These are phyloP conservation scores for Lactarius psammicola DNA, from an alignment of 768 basidiomycete genomes.

Conservation along the genomic window DNA sequence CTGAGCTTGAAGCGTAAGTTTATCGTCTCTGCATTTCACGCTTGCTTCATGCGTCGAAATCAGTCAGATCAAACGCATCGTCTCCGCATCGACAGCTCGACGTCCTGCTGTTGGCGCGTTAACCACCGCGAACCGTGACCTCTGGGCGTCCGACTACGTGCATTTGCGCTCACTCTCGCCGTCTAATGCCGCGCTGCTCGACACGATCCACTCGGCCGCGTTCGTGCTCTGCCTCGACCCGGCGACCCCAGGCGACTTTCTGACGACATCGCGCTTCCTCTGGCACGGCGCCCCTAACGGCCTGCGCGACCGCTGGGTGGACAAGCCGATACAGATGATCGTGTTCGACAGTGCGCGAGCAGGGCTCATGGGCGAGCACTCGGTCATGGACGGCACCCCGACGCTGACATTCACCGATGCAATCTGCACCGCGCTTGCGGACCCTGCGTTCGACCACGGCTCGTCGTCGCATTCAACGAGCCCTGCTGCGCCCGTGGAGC, in stretches of 20 bases:
- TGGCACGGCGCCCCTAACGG: constrained; percentile 75
- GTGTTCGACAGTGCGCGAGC: constrained; percentile 79
- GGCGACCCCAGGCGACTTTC: constrained; percentile 49
- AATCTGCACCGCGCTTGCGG: constrained; percentile 57
- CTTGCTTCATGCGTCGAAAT: not conserved
- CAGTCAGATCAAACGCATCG: constrained; percentile 73
- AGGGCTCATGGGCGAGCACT: constrained; percentile 92
- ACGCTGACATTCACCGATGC: constrained; percentile 71
- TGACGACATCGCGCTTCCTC: constrained; percentile 64
- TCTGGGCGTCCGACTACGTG: constrained; percentile 62
- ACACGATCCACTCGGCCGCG: constrained; percentile 80
- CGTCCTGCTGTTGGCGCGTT: constrained; percentile 75
- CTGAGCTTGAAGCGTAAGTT: constrained; percentile 61
- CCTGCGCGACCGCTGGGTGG: constrained; percentile 80
- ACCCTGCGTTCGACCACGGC: constrained; percentile 65
- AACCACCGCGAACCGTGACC: constrained; percentile 75
- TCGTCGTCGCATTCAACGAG: constrained; percentile 31
- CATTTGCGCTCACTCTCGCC: constrained; percentile 49
- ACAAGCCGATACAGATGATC: constrained; percentile 87
- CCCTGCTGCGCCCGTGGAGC: constrained; percentile 44
- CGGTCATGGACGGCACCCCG: constrained; percentile 88
- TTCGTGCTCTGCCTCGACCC: constrained; percentile 80
- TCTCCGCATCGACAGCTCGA: constrained; percentile 52
- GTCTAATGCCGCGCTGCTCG: constrained; percentile 61
- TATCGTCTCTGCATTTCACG: not conserved